Conservation (phyloP, 345 rosid genomes). For the Linum tenue region DNA sequence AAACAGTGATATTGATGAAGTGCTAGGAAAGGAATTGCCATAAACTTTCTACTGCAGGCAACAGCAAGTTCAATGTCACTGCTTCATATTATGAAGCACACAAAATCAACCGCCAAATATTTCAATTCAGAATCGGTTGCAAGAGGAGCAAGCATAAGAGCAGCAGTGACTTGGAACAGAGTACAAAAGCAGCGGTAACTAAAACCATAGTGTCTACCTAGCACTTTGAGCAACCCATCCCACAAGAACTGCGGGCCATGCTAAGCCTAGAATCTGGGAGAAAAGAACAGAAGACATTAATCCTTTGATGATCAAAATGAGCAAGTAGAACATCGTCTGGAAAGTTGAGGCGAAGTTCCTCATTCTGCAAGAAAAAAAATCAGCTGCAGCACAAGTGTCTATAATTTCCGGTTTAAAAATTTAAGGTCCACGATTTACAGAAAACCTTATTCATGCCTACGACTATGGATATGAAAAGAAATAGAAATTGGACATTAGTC, state of each 20-base stretch:
- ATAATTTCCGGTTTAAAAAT: no score
- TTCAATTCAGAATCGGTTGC: no score
- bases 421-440: background rate
- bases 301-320: no score
- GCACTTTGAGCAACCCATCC: conserved; percentile 98
- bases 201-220: conserved; percentile 38
- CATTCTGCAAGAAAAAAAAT: background rate
- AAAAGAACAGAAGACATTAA: background rate
- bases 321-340: background rate
- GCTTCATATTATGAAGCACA: no score
- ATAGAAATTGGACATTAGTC: background rate
- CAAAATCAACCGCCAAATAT: no score
- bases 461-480: background rate
- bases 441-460: no score
- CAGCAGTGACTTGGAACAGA: no score
- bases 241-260: conserved; percentile 86
- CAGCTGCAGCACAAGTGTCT: background rate
- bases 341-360: background rate
- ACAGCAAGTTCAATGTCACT: no score
- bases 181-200: background rate
- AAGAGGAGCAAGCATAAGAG: background rate
- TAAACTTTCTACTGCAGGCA: no score
- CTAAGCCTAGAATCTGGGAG: conserved; percentile 72
- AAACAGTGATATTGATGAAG: no score
- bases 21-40: no score